Conservation (phyloP, 805 yeast genomes). For the Lipomyces sp. region DNA sequence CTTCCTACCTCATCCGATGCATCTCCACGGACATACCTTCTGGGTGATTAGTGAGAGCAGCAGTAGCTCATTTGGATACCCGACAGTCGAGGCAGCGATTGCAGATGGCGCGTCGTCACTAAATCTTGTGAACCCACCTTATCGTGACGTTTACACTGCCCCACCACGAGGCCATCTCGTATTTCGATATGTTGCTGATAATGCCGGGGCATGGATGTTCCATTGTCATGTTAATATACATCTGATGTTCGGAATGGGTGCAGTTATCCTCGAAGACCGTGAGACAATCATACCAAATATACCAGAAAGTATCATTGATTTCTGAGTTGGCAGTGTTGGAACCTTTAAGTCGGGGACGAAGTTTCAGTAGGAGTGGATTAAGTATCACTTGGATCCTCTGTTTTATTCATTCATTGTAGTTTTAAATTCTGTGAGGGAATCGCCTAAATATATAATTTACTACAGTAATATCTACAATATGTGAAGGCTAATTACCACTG, state of each 20-base stretch:
- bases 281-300: constrained; percentile 4
- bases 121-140: constrained; percentile 71
- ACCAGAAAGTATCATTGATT: not conserved
- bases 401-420: no score
- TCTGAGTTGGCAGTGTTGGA: no score
- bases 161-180: constrained; percentile 84
- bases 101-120: constrained; percentile 19
- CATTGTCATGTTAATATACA: constrained; percentile 60
- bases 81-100: constrained; percentile 23
- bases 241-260: constrained; percentile 12
- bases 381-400: no score
- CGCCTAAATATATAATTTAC: no score
- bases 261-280: constrained; percentile 14
- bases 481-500: no score
- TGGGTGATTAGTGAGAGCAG: constrained; percentile 62
- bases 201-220: constrained; percentile 94
- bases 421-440: no score
- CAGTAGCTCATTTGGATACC: constrained; percentile 41
- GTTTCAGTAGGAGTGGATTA: no score
- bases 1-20: constrained; percentile 81
- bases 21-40: constrained; percentile 74
- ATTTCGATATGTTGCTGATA: constrained; percentile 84
- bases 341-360: no score
- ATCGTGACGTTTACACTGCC: constrained; percentile 79
- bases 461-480: no score